Evolutionary conservation across 169 alveolate genomes (phyloP).

Genomic region (Plasmodium gonderi): DNA sequence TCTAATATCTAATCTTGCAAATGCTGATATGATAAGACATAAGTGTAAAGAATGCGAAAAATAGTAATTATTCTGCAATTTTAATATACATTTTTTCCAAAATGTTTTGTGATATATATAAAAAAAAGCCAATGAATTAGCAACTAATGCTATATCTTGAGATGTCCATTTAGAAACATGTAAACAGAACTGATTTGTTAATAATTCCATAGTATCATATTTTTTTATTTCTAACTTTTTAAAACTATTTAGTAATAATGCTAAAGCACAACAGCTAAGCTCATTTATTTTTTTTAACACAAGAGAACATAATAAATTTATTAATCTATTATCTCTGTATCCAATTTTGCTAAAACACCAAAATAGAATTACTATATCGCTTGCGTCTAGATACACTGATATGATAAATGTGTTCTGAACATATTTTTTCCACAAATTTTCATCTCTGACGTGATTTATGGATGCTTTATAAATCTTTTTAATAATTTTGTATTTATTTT

Average conservation of each 20-base stretch:
- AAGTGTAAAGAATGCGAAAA: conserved; percentile 78
- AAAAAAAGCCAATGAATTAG: conserved; percentile 82
- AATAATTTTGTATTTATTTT: conserved; percentile 72
- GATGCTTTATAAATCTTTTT: conserved; percentile 81
- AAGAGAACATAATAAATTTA: conserved; percentile 76
- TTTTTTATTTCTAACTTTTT: conserved; percentile 81
- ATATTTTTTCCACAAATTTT: conserved; percentile 84
- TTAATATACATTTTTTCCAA: conserved; percentile 72
- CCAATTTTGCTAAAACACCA: conserved; percentile 85
- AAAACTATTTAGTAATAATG: conserved; percentile 81
- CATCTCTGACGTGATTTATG: conserved; percentile 82
- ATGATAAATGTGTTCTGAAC: conserved; percentile 76
- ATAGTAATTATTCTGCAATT: conserved; percentile 79
- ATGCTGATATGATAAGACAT: conserved; percentile 80
- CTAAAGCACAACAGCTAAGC: conserved; percentile 78
- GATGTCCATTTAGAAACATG: conserved; percentile 75
- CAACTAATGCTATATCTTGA: conserved; percentile 84
- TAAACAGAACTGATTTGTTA: conserved; percentile 81
- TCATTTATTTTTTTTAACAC: conserved; percentile 75
- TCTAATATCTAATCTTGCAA: conserved; percentile 84
- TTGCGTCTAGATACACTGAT: conserved; percentile 75
- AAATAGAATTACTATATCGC: conserved; percentile 80
- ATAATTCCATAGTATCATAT: conserved; percentile 83
- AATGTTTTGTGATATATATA: conserved; percentile 81
- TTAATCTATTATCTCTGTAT: conserved; percentile 78